phyloP scores from a whole-genome alignment of 208 protist genomes.

The Wallacemonas sp. region DNA sequence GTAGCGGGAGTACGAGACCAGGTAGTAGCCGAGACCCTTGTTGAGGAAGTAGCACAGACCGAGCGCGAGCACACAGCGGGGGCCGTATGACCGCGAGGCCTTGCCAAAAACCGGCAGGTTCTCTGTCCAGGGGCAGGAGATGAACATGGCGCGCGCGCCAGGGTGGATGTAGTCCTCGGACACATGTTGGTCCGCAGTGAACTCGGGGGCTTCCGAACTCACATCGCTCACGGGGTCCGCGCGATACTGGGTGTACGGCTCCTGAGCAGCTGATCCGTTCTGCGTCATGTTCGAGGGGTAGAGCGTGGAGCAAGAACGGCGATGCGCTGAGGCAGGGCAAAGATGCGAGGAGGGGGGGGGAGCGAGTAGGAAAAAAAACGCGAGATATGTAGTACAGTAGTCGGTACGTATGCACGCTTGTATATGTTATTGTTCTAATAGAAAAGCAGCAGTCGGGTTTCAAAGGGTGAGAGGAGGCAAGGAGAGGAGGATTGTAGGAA shows the following conservation, averaged over 20 bases:
- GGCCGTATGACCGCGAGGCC: slow-evolving; percentile 3
- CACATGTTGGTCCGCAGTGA: neutral
- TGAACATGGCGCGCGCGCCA: slow-evolving; percentile 3
- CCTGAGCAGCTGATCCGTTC: neutral
- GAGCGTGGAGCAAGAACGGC: too few relatives aligned
- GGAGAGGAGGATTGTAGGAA: neutral
- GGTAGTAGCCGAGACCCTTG: slow-evolving; percentile 19
- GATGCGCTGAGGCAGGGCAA: too few relatives aligned
- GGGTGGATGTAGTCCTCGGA: slow-evolving; percentile 6
- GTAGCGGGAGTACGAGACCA: slow-evolving; percentile 20
- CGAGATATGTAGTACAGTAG: neutral
- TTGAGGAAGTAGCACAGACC: slow-evolving; percentile 19
- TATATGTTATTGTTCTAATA: neutral
- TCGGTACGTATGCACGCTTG: neutral
- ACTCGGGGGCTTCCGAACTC: neutral
- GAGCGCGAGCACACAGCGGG: slow-evolving; percentile 13
- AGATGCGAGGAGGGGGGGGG: neutral
- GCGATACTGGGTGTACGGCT: slow-evolving; percentile 13
- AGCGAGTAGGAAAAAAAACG: neutral
- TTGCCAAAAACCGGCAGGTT: neutral
- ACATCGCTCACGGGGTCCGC: slow-evolving; percentile 9
- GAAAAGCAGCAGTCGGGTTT: neutral
- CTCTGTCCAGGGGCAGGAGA: slow-evolving; percentile 3
- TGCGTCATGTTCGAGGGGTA: neutral
- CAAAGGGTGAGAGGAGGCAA: neutral